Conservation (phyloP, 768 basidiomycete genomes). For the Lentinula raphanica region DNA sequence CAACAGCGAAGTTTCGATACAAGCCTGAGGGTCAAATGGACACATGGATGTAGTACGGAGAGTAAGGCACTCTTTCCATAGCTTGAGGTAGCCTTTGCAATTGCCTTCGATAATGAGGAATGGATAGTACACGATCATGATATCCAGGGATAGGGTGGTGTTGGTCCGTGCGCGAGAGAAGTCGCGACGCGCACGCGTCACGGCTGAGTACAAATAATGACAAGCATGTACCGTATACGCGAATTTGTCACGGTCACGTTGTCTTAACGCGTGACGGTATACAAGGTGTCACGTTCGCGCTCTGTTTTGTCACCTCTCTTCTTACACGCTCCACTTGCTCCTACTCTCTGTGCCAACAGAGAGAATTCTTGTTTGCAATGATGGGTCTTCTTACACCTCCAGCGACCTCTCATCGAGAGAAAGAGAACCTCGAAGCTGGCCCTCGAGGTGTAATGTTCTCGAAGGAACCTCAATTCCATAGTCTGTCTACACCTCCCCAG, state of each 20-base stretch:
- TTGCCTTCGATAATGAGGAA: no score
- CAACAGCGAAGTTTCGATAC: no score
- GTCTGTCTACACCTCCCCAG: constrained; percentile 25
- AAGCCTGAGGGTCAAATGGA: no score
- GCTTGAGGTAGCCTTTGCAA: no score
- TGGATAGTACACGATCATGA: no score
- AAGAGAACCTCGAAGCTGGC: constrained; percentile 37
- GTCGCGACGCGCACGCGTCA: background rate
- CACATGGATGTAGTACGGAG: no score
- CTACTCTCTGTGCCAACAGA: constrained; percentile 10
- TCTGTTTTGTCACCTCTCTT: background rate
- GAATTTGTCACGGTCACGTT: background rate
- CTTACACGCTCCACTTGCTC: constrained; percentile 5
- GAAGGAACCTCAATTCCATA: constrained; percentile 43
- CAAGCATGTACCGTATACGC: constrained; percentile 3
- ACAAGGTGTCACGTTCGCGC: background rate
- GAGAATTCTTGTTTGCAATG: background rate
- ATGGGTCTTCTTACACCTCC: constrained; percentile 62
- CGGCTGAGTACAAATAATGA: background rate
- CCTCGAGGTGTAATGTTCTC: constrained; percentile 48
- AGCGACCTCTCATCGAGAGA: constrained; percentile 51
- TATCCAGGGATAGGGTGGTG: no score
- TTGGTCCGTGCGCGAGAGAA: no score
- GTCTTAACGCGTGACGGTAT: background rate
- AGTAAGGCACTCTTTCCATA: no score